Evolutionary conservation across 2,329 filamentous ascomycete species (phyloP).

Genomic region (Alternaria triticimaculans): DNA sequence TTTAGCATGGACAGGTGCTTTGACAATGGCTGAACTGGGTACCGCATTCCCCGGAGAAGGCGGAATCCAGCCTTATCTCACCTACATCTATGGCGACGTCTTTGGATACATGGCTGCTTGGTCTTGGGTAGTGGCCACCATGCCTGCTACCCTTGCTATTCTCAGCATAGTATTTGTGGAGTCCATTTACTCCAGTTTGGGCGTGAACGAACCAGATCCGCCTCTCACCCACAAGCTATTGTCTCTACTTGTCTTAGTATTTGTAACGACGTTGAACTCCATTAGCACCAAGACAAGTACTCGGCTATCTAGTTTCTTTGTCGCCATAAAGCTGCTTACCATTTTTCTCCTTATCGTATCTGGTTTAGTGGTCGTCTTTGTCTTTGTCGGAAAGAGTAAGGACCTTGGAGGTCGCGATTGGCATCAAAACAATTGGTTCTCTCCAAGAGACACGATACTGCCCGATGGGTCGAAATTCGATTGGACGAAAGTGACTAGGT

Average conservation of each 20-base stretch:
- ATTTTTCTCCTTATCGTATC: constrained; percentile 45
- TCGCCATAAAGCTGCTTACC: constrained; percentile 45
- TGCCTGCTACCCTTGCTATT: constrained; percentile 70
- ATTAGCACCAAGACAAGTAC: constrained; percentile 54
- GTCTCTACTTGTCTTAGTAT: constrained; percentile 48
- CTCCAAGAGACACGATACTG: constrained; percentile 32
- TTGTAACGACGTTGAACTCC: constrained; percentile 52
- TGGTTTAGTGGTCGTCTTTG: constrained; percentile 42
- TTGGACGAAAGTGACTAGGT: constrained; percentile 53
- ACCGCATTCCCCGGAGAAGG: constrained; percentile 70
- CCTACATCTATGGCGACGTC: constrained; percentile 66
- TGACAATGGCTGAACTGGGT: constrained; percentile 68
- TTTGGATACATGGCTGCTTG: constrained; percentile 69
- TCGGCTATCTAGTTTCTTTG: constrained; percentile 48
- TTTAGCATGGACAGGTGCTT: constrained; percentile 69
- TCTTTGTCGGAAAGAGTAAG: constrained; percentile 33
- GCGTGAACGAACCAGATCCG: constrained; percentile 63
- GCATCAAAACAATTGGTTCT: constrained; percentile 44
- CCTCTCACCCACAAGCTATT: constrained; percentile 49
- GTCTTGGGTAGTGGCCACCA: constrained; percentile 70
- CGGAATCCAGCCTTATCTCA: constrained; percentile 68
- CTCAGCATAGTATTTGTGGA: constrained; percentile 67
- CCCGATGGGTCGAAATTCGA: constrained; percentile 42
- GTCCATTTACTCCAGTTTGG: constrained; percentile 57
- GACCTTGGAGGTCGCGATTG: constrained; percentile 45